These are phyloP conservation scores for Phalaenopsis equestris DNA, from an alignment of 106 monocot species.

Conservation along the genomic window DNA sequence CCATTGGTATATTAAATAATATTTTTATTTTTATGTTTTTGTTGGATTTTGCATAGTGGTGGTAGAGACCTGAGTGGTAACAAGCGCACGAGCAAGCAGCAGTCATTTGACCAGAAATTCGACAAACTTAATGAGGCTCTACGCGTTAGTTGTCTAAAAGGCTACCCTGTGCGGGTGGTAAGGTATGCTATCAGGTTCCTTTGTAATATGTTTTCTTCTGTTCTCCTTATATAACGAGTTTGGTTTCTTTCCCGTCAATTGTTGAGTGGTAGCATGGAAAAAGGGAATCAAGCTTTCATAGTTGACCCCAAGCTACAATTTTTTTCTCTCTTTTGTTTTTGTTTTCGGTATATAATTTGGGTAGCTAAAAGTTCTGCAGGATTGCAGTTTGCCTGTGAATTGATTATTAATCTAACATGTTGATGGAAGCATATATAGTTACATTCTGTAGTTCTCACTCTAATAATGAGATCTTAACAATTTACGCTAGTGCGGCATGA, in stretches of 20 bases:
- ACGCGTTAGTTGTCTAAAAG: slow-evolving; percentile 39
- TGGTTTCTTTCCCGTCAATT: background rate
- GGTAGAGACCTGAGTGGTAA: slow-evolving; percentile 53
- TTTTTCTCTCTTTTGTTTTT: slow-evolving; percentile 1
- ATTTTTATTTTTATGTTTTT: background rate
- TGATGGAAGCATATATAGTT: background rate
- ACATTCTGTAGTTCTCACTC: background rate
- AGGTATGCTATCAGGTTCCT: slow-evolving; percentile 20
- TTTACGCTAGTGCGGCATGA: background rate
- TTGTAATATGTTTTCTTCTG: background rate
- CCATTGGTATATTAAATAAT: background rate
- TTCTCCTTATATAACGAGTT: background rate
- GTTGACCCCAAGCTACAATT: background rate
- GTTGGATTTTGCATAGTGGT: slow-evolving; percentile 23
- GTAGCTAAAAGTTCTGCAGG: background rate
- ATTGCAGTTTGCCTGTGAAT: too few relatives aligned
- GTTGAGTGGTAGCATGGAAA: background rate
- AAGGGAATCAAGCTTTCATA: background rate
- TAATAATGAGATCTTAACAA: background rate
- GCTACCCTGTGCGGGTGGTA: slow-evolving; percentile 48
- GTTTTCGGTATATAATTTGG: background rate
- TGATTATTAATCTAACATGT: background rate
- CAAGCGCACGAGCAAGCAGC: slow-evolving; percentile 46
- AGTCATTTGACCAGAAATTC: slow-evolving; percentile 48
- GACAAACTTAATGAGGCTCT: slow-evolving; percentile 40